phyloP scores from a whole-genome alignment of 1,284 basidiomycete genomes.

The Ustilago esculenta region DNA sequence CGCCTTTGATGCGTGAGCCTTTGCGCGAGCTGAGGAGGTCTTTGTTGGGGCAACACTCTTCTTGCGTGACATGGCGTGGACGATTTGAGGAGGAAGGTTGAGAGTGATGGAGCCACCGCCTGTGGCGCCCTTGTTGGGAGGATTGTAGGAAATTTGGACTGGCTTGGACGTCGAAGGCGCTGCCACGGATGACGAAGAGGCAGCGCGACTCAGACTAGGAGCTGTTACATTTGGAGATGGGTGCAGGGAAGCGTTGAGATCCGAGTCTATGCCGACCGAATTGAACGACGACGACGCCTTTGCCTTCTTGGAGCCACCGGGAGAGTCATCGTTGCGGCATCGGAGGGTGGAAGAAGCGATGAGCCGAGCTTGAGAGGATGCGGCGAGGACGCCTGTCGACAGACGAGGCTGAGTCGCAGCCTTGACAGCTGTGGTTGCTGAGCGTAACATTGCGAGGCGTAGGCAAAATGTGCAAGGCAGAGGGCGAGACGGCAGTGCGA shows the following conservation, averaged over 20 bases:
- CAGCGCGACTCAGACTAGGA: background rate
- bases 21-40: conserved; percentile 40
- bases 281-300: background rate
- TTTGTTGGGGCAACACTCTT: conserved; percentile 25
- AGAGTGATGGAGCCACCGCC: conserved; percentile 44
- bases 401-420: conserved; percentile 6
- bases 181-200: conserved; percentile 9
- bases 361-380: conserved; percentile 3
- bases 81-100: conserved; percentile 38
- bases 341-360: conserved; percentile 8
- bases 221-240: background rate
- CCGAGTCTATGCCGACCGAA: background rate
- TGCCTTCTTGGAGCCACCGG: background rate
- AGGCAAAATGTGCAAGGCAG: too few relatives aligned
- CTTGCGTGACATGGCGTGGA: conserved; percentile 43
- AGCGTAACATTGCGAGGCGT: conserved; percentile 24
- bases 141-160: conserved; percentile 37
- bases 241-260: background rate
- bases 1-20: conserved; percentile 44
- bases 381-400: background rate
- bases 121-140: conserved; percentile 26
- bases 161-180: conserved; percentile 25
- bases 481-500: background rate
- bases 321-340: conserved; percentile 24
- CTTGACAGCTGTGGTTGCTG: conserved; percentile 11